Base-by-base conservation (phyloP, 176 grass and related monocot species). In the Oryza officinalis region DNA sequence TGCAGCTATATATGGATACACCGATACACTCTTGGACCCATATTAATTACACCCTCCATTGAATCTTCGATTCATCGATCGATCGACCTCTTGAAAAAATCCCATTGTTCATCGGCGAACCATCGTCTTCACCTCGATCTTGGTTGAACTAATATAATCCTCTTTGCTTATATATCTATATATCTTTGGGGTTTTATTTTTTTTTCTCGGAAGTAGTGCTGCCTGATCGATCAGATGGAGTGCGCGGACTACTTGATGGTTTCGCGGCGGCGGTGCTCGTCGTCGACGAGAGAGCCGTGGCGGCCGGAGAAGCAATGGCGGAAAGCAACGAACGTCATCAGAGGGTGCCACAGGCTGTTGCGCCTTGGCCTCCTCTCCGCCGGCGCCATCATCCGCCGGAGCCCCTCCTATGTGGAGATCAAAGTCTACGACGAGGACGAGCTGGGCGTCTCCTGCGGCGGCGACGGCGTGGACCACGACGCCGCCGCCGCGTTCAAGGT, bases 321-420 rank as follows among this genome's bases (percentile, higher is more conserved):
- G 7, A 78, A 84, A 17, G 86, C 61, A 0, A 20, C 27, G 0
- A 94, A 79, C 30, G 72, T 94, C 22, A 91, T 94, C 89, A 52
- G 82, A 26, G 78, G 80, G 0, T 94, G 84, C 46, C 89, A 86
- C 72, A 26, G 73, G 41, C 27, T 95, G 0, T 14, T 26, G 2
- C 77, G 77, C 2, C 71, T 57, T 18, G 22, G 12, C 8, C 2
- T 82, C 2, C 13, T 81, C 25, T 66, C 80, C 44, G 20, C 38
- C 0, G 46, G 7, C 35, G 46, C 40, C 64, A 14, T 64, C 5
- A 13, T 85, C 15, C 26, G 37, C 1, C 77, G 89, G 9, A 63
- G 26, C 1, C 13, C 18, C 0, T 89, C 87, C 32, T 89, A 87
- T 14, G 84, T 89, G 8, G 37, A 23, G 59, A 81, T 89, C 10